Evolutionary conservation across 2,329 filamentous ascomycete species (phyloP).

Genomic region (Ascochyta clinopodiicola): DNA sequence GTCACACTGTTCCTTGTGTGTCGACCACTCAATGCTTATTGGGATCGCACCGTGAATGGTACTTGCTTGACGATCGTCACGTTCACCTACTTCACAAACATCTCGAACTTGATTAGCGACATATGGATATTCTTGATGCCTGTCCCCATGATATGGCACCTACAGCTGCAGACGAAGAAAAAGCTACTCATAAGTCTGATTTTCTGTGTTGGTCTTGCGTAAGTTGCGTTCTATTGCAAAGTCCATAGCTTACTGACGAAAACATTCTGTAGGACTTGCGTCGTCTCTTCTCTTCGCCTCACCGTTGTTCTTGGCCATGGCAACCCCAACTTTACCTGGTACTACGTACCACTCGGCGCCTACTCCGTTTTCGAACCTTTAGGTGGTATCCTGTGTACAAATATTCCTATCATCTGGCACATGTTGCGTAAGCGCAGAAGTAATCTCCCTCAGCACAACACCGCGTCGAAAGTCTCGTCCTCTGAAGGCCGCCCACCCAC

Average conservation of each 20-base stretch:
- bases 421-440: constrained; percentile 38
- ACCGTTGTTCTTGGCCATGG: constrained; percentile 41
- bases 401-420: constrained; percentile 45
- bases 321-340: constrained; percentile 43
- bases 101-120: constrained; percentile 42
- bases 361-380: constrained; percentile 46
- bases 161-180: constrained; percentile 43
- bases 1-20: constrained; percentile 39
- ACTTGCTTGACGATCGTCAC: constrained; percentile 37
- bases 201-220: constrained; percentile 45
- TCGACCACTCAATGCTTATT: constrained; percentile 39
- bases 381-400: constrained; percentile 44
- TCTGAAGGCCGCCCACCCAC: constrained; percentile 25
- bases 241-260: neutral
- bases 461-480: constrained; percentile 24
- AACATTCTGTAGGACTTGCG: constrained; percentile 33
- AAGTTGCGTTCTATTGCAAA: constrained; percentile 11
- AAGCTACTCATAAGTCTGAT: constrained; percentile 41
- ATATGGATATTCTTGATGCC: constrained; percentile 46
- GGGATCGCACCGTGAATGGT: constrained; percentile 37
- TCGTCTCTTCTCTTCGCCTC: constrained; percentile 40
- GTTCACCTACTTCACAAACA: constrained; percentile 45
- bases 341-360: constrained; percentile 42
- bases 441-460: constrained; percentile 19
- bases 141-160: constrained; percentile 43